phyloP scores from a whole-genome alignment of 2,329 filamentous ascomycete species.

The Fusarium penzigii region DNA sequence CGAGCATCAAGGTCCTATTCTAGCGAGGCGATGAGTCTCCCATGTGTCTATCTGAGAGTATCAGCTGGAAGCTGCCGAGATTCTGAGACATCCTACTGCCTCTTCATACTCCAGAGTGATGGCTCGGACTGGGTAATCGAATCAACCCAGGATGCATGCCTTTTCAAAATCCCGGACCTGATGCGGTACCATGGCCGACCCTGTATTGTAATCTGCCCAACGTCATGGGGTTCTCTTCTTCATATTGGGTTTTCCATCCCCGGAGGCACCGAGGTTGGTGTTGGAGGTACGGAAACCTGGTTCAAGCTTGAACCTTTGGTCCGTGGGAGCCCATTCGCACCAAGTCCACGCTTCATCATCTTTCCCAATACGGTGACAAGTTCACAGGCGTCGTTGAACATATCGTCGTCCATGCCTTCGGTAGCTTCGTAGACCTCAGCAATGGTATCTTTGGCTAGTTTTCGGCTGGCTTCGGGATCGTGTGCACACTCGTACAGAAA shows the following conservation, averaged over 20 bases:
- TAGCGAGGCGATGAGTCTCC: not conserved
- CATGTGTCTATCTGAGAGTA: not conserved
- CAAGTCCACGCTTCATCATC: constrained; percentile 79
- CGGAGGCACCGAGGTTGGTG: constrained; percentile 28
- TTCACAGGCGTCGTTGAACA: constrained; percentile 89
- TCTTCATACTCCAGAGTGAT: not conserved
- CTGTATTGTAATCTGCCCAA: not conserved
- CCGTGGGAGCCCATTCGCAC: constrained; percentile 36
- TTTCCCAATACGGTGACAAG: constrained; percentile 82
- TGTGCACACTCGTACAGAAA: constrained; percentile 93
- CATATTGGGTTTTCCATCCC: constrained; percentile 49
- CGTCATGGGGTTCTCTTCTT: constrained; percentile 5
- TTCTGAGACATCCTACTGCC: no score
- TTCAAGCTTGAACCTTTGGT: constrained; percentile 33
- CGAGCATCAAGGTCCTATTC: not conserved
- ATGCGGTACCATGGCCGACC: not conserved
- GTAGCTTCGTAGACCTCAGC: constrained; percentile 87
- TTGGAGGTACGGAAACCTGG: constrained; percentile 14
- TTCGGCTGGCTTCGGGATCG: constrained; percentile 73
- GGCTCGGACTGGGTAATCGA: not conserved
- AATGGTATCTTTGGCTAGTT: constrained; percentile 79
- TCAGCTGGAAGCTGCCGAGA: not conserved
- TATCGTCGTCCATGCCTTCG: constrained; percentile 92
- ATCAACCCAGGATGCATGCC: not conserved
- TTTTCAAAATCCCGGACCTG: not conserved